These are phyloP conservation scores for Phanerochaete carnosa DNA, from an alignment of 768 basidiomycete species.

Conservation along the genomic window DNA sequence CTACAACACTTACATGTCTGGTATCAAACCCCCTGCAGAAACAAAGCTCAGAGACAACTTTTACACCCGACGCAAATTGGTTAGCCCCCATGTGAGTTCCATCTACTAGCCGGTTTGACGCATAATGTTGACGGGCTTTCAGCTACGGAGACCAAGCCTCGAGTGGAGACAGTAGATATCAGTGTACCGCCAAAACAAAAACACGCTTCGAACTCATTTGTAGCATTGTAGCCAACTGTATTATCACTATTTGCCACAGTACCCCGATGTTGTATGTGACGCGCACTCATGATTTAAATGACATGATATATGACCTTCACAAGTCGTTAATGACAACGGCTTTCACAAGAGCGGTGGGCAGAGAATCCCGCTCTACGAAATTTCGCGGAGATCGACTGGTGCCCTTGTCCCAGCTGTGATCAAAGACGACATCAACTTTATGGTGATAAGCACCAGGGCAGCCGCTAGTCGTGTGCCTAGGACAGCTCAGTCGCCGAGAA, in stretches of 20 bases:
- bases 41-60: conserved; percentile 5
- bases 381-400: no score
- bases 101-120: not conserved
- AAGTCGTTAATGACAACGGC: no score
- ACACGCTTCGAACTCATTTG: not conserved
- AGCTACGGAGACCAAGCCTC: not conserved
- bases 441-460: no score
- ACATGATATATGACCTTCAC: not conserved
- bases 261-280: not conserved
- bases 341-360: no score
- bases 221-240: not conserved
- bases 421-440: no score
- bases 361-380: no score
- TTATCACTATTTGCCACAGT: not conserved
- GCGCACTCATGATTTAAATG: not conserved
- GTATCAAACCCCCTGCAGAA: not conserved
- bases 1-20: not conserved
- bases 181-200: not conserved
- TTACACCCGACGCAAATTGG: conserved; percentile 12
- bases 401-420: no score
- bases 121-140: not conserved
- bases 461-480: no score
- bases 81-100: conserved; percentile 4
- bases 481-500: no score
- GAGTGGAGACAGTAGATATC: conserved; percentile 2